Percentiles rank a stretch among this genome's conserved stretches.
Evolutionary conservation across 805 yeast species (phyloP).

Genomic region (Saturnispora zaruensis): DNA sequence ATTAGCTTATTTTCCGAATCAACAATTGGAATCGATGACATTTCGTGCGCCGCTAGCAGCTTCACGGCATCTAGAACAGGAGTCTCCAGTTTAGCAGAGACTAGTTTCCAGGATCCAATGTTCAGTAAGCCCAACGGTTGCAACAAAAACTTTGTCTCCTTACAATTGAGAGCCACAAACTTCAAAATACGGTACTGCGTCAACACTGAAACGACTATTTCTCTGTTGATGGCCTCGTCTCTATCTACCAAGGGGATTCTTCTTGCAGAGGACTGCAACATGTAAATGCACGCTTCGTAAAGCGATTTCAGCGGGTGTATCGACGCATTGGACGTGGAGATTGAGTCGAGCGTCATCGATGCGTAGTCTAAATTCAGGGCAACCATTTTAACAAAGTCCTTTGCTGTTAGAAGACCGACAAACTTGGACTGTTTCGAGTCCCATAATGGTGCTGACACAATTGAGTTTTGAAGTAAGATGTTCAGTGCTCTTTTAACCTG

Average conservation of each 20-base stretch:
- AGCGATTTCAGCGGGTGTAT: constrained; percentile 86
- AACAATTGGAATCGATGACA: constrained; percentile 87
- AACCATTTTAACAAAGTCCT: constrained; percentile 90
- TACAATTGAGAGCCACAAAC: constrained; percentile 92
- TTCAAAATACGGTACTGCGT: constrained; percentile 94
- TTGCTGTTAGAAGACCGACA: constrained; percentile 88
- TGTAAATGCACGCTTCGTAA: constrained; percentile 87
- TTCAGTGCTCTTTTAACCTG: constrained; percentile 85
- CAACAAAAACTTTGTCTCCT: constrained; percentile 77
- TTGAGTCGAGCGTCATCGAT: not conserved
- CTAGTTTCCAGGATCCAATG: constrained; percentile 52
- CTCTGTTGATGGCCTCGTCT: constrained; percentile 86
- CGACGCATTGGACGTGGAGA: constrained; percentile 30
- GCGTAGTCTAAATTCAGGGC: not conserved
- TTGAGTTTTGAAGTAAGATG: constrained; percentile 82
- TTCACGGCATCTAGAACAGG: constrained; percentile 93
- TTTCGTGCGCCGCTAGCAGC: constrained; percentile 65
- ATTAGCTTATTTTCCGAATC: constrained; percentile 58
- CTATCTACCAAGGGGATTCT: constrained; percentile 91
- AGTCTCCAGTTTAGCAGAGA: constrained; percentile 79
- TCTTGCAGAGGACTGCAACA: constrained; percentile 82
- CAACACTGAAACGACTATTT: constrained; percentile 88
- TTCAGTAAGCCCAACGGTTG: constrained; percentile 65
- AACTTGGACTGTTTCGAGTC: constrained; percentile 79
- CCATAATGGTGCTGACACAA: constrained; percentile 97